These are phyloP conservation scores for Jackrogersella multiformis DNA, from an alignment of 495 filamentous ascomycete genomes.

Conservation along the genomic window DNA sequence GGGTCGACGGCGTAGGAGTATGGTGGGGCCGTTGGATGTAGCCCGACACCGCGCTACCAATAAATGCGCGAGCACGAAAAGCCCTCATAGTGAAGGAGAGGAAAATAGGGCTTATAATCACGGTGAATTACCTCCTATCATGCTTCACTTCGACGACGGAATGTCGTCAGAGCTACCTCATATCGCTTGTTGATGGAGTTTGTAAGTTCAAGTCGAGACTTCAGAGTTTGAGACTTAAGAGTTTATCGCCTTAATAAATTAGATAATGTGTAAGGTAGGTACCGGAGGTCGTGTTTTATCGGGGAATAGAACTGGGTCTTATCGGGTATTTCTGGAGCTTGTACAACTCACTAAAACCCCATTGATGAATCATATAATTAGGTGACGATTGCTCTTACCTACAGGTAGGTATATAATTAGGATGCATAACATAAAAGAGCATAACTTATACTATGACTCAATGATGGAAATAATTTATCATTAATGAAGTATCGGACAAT, in stretches of 20 bases:
- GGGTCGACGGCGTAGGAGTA: conserved; percentile 8
- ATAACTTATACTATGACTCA: not conserved
- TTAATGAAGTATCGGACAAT: not conserved
- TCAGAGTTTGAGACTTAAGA: not conserved
- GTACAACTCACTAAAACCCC: conserved; percentile 10
- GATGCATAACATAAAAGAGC: not conserved
- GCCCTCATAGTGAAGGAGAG: conserved; percentile 35
- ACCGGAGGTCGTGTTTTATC: conserved; percentile 5
- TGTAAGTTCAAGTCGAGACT: conserved; percentile 9
- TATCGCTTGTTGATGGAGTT: conserved; percentile 11
- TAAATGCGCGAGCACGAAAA: conserved; percentile 15
- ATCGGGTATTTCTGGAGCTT: conserved; percentile 28
- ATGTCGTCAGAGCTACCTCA: conserved; percentile 17
- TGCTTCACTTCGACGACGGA: conserved; percentile 9
- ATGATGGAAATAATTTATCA: not conserved
- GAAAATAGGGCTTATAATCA: not conserved
- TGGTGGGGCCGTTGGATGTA: conserved; percentile 30
- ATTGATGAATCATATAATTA: conserved; percentile 14
- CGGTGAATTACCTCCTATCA: conserved; percentile 23
- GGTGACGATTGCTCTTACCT: not conserved
- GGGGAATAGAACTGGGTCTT: conserved; percentile 28
- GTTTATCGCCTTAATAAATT: conserved; percentile 4
- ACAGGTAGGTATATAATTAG: not conserved
- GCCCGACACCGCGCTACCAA: conserved; percentile 18
- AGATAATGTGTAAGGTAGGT: not conserved